Evolutionary conservation across 1,284 basidiomycete species (phyloP).

Genomic region (Ganoderma leucocontextum): DNA sequence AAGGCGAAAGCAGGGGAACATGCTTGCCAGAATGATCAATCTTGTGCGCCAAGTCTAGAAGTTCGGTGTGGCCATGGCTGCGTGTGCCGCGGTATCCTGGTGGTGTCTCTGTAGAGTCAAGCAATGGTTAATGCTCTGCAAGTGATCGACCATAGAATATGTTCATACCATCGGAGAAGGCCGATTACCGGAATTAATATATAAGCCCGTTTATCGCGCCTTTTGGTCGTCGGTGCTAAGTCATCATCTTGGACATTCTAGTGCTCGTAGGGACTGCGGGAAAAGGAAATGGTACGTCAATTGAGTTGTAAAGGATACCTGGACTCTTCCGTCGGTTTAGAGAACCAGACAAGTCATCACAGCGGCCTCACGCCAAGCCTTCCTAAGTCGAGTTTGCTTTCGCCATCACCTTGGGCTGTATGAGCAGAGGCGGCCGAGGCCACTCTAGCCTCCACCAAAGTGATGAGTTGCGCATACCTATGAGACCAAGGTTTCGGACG

Average conservation of each 20-base stretch:
- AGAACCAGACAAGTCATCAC: not conserved
- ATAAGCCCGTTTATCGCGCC: not conserved
- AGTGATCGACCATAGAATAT: not conserved
- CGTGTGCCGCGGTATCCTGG: not conserved
- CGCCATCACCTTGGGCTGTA: not conserved
- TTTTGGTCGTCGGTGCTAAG: not conserved
- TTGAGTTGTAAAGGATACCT: not conserved
- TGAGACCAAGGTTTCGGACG: not conserved
- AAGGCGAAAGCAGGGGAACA: not conserved
- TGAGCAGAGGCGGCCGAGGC: not conserved
- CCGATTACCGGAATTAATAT: not conserved
- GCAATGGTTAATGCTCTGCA: not conserved
- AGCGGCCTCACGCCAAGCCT: not conserved
- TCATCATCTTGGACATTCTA: not conserved
- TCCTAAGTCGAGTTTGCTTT: not conserved
- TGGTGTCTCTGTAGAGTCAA: not conserved
- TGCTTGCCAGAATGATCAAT: not conserved
- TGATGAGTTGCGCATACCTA: not conserved
- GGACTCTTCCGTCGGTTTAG: not conserved
- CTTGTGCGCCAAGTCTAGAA: not conserved
- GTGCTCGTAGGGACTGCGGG: not conserved
- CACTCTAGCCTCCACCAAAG: not conserved
- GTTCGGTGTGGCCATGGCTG: not conserved
- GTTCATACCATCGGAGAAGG: not conserved
- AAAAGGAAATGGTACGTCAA: not conserved